Percentiles rank a stretch among this genome's conserved stretches.
Conservation (phyloP, 768 basidiomycete genomes). For the Termitomyces sp. region DNA sequence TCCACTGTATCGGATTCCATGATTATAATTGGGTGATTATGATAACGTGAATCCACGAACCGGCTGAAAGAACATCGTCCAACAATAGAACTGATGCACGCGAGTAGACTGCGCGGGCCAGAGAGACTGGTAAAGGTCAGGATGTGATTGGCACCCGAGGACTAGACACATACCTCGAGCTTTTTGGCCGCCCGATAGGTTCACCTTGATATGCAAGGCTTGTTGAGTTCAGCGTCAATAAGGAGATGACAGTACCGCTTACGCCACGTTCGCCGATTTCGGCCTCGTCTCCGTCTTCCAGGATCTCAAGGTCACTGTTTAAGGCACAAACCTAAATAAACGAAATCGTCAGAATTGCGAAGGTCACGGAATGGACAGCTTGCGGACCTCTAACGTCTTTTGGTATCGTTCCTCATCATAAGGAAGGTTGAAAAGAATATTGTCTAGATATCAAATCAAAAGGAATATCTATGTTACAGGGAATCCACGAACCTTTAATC, state of each 20-base stretch:
- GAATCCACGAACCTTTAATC: conserved; percentile 36
- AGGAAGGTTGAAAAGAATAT: conserved; percentile 74
- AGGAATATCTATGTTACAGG: not conserved
- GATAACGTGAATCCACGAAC: conserved; percentile 20
- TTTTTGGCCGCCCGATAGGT: conserved; percentile 61
- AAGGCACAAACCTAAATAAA: conserved; percentile 53
- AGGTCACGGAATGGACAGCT: conserved; percentile 17
- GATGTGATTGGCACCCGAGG: not conserved
- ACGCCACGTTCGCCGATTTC: conserved; percentile 89
- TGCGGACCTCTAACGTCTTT: conserved; percentile 66
- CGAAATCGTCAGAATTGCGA: not conserved
- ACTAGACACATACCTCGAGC: conserved; percentile 47
- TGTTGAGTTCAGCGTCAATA: not conserved
- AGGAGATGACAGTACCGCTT: conserved; percentile 11
- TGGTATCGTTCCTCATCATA: conserved; percentile 69
- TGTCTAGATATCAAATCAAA: conserved; percentile 24
- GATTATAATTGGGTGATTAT: not conserved
- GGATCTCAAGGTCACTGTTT: conserved; percentile 69
- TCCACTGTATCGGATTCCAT: conserved; percentile 51
- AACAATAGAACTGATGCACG: conserved; percentile 77
- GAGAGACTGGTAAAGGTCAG: conserved; percentile 41
- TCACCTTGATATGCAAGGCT: conserved; percentile 29
- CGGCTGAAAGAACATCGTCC: conserved; percentile 74
- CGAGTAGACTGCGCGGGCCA: conserved; percentile 88
- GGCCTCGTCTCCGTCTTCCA: conserved; percentile 85